Conservation (phyloP, 129 eudicot genomes). For the Oenanthe sinensis region DNA sequence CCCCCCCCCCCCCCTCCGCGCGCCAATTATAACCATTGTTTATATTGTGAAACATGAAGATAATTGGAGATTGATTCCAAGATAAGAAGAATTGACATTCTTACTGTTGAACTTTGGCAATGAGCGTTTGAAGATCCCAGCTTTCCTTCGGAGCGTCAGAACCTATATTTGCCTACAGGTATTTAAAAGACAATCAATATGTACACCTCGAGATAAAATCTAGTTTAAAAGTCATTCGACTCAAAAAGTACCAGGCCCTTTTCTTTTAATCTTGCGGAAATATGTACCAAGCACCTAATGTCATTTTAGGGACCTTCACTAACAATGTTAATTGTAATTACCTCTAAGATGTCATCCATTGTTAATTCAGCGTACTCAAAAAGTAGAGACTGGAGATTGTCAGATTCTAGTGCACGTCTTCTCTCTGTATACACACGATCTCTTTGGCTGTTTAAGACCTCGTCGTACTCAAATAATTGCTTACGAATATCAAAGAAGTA, state of each 20-base stretch:
- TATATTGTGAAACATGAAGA: not conserved
- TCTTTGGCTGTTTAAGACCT: slow-evolving; percentile 97
- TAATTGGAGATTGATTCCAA: not conserved
- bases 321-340: slow-evolving; percentile 12
- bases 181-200: not conserved
- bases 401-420: slow-evolving; percentile 92
- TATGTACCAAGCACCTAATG: not conserved
- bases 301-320: not conserved
- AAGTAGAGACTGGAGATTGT: slow-evolving; percentile 73
- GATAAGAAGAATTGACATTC: slow-evolving; percentile 17
- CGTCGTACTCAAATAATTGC: slow-evolving; percentile 91
- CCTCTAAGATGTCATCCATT: slow-evolving; percentile 98
- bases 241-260: not conserved
- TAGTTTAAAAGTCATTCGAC: not conserved
- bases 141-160: slow-evolving; percentile 88
- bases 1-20: too few species aligned
- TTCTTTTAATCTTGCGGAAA: not conserved
- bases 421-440: slow-evolving; percentile 97
- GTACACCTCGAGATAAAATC: not conserved
- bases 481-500: slow-evolving; percentile 97
- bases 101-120: slow-evolving; percentile 88
- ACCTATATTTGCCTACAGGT: slow-evolving; percentile 88
- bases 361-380: slow-evolving; percentile 95
- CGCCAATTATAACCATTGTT: not conserved
- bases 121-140: slow-evolving; percentile 94